Evolutionary conservation across 495 filamentous ascomycete species (phyloP), one percentile per base, ranked within the genome.

Genomic region (Neurospora terricola): DNA sequence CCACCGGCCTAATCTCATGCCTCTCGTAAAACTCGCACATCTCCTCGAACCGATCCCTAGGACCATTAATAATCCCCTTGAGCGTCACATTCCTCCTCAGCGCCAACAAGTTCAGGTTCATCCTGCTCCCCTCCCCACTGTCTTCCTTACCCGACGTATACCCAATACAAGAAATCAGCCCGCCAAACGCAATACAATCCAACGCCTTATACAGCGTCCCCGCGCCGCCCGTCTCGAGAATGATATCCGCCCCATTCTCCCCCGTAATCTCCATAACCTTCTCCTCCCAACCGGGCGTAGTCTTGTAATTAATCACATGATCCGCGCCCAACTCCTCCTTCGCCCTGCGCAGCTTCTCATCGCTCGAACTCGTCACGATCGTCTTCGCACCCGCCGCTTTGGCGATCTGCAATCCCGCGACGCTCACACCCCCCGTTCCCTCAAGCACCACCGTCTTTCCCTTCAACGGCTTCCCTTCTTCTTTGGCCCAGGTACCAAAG

Each of bases 191-290:
- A 11, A 86, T 77, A 40, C 80, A 80, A 10, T 82, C 80, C 72
- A 86, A 83, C 4, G 78, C 81, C 69, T 81, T 79, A 21, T 73
- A 76, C 48, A 87, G 70, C 10, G 86, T 88, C 18, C 77, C 69
- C 37, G 83, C 81, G 10, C 86, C 86, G 2, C 85, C 86, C 72
- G 84, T 81, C 73, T 89, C 86, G 42, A 89, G 77, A 39, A 89
- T 83, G 62, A 85, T 78, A 73, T 86, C 83, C 0, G 80, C 84
- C 42, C 84, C 84, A 11, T 79, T 71, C 37, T 75, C 76, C 16
- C 71, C 39, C 6, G 85, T 86, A 8, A 81, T 23, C 18, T 76
- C 73, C 73, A 86, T 68, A 0, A 85, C 84, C 69, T 76, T 79
- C 9, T 77, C 71, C 37, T 85, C 78, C 85, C 86, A 87, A 18